These are phyloP conservation scores for Laguncularia racemosa DNA, from an alignment of 345 rosid genomes.

Conservation along the genomic window DNA sequence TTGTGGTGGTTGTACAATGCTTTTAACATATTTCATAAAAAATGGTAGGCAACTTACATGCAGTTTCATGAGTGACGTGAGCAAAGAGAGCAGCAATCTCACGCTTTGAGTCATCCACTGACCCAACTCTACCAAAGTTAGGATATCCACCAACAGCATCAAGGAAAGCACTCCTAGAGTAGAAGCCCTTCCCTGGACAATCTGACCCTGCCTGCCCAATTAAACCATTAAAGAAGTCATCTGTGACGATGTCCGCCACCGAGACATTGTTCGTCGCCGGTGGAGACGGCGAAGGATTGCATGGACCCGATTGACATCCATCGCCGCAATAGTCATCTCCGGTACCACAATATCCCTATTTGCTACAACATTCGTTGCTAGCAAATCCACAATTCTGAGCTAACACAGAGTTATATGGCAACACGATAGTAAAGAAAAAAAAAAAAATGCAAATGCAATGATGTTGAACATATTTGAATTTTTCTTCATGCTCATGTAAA, in stretches of 20 bases:
- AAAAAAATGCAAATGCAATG: neutral
- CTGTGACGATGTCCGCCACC: slow-evolving; percentile 27
- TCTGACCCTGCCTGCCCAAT: slow-evolving; percentile 16
- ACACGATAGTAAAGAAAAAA: neutral
- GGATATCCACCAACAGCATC: slow-evolving; percentile 18
- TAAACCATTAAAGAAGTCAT: slow-evolving; percentile 31
- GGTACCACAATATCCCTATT: slow-evolving; percentile 26
- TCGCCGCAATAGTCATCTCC: slow-evolving; percentile 16
- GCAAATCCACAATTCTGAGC: slow-evolving; percentile 29
- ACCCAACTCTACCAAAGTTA: slow-evolving; percentile 26
- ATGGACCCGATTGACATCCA: slow-evolving; percentile 23
- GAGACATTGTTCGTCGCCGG: slow-evolving; percentile 4
- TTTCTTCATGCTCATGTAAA: too few species aligned
- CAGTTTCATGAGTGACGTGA: slow-evolving; percentile 41
- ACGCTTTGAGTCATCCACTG: slow-evolving; percentile 31
- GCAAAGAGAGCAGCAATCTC: slow-evolving; percentile 48
- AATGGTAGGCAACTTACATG: slow-evolving; percentile 21
- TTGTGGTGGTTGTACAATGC: neutral
- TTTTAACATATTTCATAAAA: too few species aligned
- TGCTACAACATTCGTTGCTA: slow-evolving; percentile 22
- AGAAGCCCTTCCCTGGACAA: slow-evolving; percentile 36
- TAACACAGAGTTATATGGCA: neutral
- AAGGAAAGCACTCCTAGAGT: slow-evolving; percentile 26
- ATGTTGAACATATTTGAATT: neutral
- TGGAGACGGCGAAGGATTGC: neutral